Evolutionary conservation across 306 rosid species (phyloP).

Genomic region (Pueraria montana): DNA sequence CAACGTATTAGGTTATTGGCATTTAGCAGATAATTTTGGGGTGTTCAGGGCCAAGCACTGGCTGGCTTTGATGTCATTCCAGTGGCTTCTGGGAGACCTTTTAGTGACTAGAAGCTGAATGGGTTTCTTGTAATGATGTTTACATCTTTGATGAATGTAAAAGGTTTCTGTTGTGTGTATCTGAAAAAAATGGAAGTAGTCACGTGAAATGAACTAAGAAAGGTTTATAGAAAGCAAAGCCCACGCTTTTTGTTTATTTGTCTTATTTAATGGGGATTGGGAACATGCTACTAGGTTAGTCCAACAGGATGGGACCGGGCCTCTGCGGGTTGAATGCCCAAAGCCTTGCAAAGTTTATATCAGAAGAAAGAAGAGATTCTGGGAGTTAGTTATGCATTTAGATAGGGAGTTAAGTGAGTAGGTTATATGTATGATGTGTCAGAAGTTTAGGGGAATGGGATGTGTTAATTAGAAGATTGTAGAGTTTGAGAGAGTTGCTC

Average conservation of each 20-base stretch:
- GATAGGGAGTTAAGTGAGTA: background rate
- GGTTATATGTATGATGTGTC: background rate
- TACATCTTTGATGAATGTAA: too few species aligned
- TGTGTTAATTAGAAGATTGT: constrained; percentile 22
- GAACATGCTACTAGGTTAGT: background rate
- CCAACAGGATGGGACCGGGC: background rate
- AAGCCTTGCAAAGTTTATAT: background rate
- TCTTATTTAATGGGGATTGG: background rate
- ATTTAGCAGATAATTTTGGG: background rate
- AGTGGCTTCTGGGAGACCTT: constrained; percentile 17
- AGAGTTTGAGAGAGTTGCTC: background rate
- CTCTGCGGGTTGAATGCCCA: background rate
- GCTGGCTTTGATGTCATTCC: constrained; percentile 33
- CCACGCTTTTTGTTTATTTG: background rate
- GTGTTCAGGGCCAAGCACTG: constrained; percentile 14
- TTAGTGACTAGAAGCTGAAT: background rate
- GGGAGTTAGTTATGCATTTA: background rate
- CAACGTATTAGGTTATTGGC: constrained; percentile 37
- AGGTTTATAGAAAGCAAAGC: background rate
- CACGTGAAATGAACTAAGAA: too few species aligned
- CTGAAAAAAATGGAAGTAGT: too few species aligned
- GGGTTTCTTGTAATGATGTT: background rate
- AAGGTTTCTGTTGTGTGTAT: too few species aligned
- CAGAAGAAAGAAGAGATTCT: background rate
- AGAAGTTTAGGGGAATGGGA: constrained; percentile 7